phyloP scores from a whole-genome alignment of 805 yeast genomes.

The Nakazawaea laoshanensis region DNA sequence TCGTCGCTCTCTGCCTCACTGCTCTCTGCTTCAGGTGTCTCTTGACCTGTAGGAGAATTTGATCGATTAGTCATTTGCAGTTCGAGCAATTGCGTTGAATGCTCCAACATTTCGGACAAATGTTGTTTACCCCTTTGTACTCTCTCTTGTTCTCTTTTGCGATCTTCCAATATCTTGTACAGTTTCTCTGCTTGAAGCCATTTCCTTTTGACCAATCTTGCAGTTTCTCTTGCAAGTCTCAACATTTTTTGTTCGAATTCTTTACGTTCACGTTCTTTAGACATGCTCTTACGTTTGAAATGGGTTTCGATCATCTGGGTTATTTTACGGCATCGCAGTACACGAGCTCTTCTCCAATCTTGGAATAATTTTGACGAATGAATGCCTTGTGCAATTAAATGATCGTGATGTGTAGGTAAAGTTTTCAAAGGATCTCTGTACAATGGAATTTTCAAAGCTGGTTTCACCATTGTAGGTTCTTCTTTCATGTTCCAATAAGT shows the following conservation, averaged over 20 bases:
- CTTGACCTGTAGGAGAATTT: conserved; percentile 15
- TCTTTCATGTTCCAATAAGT: conserved; percentile 33
- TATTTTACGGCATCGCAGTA: conserved; percentile 60
- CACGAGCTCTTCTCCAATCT: conserved; percentile 55
- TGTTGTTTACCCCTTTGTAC: conserved; percentile 80
- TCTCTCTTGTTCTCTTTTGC: conserved; percentile 73
- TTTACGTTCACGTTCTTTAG: conserved; percentile 71
- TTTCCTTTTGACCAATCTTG: conserved; percentile 77
- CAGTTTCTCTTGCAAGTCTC: conserved; percentile 71
- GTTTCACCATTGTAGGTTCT: conserved; percentile 29
- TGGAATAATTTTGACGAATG: conserved; percentile 62
- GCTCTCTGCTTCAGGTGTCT: conserved; percentile 18
- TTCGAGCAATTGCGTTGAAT: conserved; percentile 82
- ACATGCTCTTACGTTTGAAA: conserved; percentile 80
- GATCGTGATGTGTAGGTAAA: conserved; percentile 56
- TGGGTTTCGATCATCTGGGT: conserved; percentile 81
- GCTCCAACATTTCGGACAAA: conserved; percentile 78
- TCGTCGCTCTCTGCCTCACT: conserved; percentile 11
- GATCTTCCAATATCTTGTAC: conserved; percentile 60
- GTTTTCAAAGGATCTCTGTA: conserved; percentile 33
- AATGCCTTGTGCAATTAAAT: conserved; percentile 68
- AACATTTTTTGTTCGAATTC: conserved; percentile 66
- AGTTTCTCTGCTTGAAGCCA: conserved; percentile 90
- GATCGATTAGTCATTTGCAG: conserved; percentile 55
- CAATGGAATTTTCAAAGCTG: conserved; percentile 21